Conservation (phyloP, 2,329 filamentous ascomycete species). For the Nakataea oryzae region DNA sequence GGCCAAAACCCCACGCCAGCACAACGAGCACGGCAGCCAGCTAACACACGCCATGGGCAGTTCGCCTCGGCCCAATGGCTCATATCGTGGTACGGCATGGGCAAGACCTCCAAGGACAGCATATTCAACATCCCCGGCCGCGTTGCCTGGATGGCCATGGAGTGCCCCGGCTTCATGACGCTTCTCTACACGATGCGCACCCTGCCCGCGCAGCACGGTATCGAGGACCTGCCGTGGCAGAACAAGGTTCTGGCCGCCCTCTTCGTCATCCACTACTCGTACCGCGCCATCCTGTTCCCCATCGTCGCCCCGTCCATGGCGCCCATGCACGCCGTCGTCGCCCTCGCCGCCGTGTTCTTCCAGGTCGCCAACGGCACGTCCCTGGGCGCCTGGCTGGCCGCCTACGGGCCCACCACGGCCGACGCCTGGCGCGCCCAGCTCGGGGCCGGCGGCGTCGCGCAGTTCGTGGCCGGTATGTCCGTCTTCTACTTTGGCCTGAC, state of each 20-base stretch:
- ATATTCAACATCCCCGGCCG: slow-evolving; percentile 80
- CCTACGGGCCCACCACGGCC: slow-evolving; percentile 60
- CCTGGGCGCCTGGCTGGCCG: slow-evolving; percentile 69
- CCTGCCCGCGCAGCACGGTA: slow-evolving; percentile 47
- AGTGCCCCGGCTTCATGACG: slow-evolving; percentile 65
- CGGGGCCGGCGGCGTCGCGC: slow-evolving; percentile 23
- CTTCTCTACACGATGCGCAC: slow-evolving; percentile 70
- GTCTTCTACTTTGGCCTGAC: slow-evolving; percentile 69
- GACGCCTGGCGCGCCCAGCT: slow-evolving; percentile 34
- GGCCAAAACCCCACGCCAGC: neutral
- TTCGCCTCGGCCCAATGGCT: slow-evolving; percentile 65
- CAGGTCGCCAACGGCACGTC: slow-evolving; percentile 72
- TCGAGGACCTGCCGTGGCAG: slow-evolving; percentile 58
- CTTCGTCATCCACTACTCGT: slow-evolving; percentile 74
- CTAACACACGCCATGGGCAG: slow-evolving; percentile 29
- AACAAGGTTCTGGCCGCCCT: slow-evolving; percentile 66
- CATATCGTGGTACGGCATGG: slow-evolving; percentile 76
- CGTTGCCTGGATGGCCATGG: slow-evolving; percentile 82
- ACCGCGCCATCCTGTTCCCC: slow-evolving; percentile 78
- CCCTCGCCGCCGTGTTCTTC: slow-evolving; percentile 55
- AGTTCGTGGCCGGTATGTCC: slow-evolving; percentile 54
- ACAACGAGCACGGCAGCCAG: too few species aligned
- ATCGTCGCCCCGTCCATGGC: slow-evolving; percentile 86
- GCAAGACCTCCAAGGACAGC: slow-evolving; percentile 74
- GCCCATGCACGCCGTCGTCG: slow-evolving; percentile 66